phyloP scores from a whole-genome alignment of 2,329 filamentous ascomycete genomes.

The Monascus ruber region DNA sequence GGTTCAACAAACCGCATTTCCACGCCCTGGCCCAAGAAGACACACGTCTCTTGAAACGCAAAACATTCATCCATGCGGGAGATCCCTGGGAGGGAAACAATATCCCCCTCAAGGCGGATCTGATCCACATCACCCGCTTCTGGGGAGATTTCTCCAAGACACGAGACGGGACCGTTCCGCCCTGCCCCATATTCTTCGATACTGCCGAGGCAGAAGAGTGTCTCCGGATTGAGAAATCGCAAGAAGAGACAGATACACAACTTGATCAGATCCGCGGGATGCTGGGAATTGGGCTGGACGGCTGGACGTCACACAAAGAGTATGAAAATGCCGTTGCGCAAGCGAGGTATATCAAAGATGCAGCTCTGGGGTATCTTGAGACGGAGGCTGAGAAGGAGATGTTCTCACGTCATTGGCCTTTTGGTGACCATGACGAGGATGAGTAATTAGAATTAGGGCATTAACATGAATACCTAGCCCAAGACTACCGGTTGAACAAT shows the following conservation, averaged over 20 bases:
- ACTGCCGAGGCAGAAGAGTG: slow-evolving; percentile 1
- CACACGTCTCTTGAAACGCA: slow-evolving; percentile 4
- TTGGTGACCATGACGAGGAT: slow-evolving; percentile 7
- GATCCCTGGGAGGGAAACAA: slow-evolving; percentile 19
- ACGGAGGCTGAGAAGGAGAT: slow-evolving; percentile 5
- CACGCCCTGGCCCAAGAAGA: slow-evolving; percentile 7
- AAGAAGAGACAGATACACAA: slow-evolving; percentile 7
- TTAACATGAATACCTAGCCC: no score
- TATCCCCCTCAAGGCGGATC: slow-evolving; percentile 12
- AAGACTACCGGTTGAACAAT: no score
- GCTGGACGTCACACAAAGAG: slow-evolving; percentile 5
- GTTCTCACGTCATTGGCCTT: slow-evolving; percentile 6
- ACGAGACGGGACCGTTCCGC: background rate
- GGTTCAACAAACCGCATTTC: slow-evolving; percentile 7
- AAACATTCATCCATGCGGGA: slow-evolving; percentile 12
- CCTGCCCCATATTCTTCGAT: slow-evolving; percentile 6
- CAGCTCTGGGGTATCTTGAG: background rate
- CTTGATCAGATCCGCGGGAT: slow-evolving; percentile 2
- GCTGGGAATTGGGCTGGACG: slow-evolving; percentile 6
- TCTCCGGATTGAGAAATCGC: slow-evolving; percentile 1
- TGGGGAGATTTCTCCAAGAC: no score
- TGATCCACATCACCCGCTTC: slow-evolving; percentile 6
- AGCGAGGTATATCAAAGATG: slow-evolving; percentile 4
- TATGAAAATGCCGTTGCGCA: slow-evolving; percentile 5
- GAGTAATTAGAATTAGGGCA: slow-evolving; percentile 1